phyloP scores from a whole-genome alignment of 2,329 filamentous ascomycete genomes.

The Pseudogymnoascus sp. region DNA sequence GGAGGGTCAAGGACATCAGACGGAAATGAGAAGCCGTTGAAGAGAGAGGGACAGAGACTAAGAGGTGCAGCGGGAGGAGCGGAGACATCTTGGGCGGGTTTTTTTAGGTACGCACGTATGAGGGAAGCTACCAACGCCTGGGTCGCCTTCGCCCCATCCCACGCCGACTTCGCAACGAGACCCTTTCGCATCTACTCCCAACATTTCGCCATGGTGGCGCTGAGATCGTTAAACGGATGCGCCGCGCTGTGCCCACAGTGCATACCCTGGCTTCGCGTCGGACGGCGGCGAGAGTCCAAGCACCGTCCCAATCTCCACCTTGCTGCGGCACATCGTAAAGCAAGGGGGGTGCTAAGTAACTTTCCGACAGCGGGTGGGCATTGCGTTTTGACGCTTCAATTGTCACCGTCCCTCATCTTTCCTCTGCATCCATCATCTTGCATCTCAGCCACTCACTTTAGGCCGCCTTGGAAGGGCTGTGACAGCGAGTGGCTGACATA shows the following conservation, averaged over 20 bases:
- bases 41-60: background rate
- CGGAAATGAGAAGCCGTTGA: background rate
- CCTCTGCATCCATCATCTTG: background rate
- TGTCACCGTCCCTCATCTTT: background rate
- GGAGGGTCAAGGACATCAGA: background rate
- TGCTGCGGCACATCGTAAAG: background rate
- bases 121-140: background rate
- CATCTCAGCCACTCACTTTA: background rate
- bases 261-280: background rate
- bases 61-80: background rate
- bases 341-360: background rate
- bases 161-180: background rate
- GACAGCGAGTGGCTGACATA: background rate
- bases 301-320: constrained; percentile 3
- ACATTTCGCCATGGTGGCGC: constrained; percentile 1
- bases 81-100: background rate
- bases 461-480: background rate
- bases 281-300: background rate
- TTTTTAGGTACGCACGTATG: background rate
- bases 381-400: background rate
- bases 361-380: background rate
- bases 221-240: background rate
- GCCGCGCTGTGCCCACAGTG: background rate
- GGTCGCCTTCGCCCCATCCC: background rate
- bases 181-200: background rate